These are phyloP conservation scores for Cercospora sp. DNA, from an alignment of 2,329 filamentous ascomycete species.

Conservation along the genomic window DNA sequence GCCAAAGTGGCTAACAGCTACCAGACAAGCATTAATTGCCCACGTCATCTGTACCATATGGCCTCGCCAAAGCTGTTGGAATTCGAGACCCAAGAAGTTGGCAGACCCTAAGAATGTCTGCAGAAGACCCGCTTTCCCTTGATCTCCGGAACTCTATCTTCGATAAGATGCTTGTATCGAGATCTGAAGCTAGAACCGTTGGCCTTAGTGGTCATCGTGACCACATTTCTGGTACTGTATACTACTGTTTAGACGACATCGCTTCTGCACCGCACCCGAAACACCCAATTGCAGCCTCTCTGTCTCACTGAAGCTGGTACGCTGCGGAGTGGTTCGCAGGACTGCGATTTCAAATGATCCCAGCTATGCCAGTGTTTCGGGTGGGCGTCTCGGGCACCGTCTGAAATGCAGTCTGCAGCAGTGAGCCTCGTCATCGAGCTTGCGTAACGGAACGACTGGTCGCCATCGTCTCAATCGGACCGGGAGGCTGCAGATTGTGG, in stretches of 20 bases:
- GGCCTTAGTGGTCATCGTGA: slow-evolving; percentile 1
- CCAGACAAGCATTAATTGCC: neutral
- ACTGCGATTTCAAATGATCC: neutral
- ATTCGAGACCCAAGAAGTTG: slow-evolving; percentile 7
- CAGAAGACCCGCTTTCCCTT: neutral
- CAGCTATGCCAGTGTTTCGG: neutral
- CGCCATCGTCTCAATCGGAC: neutral
- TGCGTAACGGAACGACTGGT: neutral
- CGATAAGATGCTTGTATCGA: slow-evolving; percentile 12
- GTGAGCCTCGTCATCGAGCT: neutral
- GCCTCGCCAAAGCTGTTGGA: neutral
- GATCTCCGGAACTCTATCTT: slow-evolving; percentile 6
- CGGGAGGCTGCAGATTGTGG: neutral
- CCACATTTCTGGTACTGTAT: neutral
- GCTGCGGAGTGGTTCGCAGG: neutral
- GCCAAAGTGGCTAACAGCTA: slow-evolving; percentile 4
- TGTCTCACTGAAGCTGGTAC: neutral
- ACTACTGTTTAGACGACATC: neutral
- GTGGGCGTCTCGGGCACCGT: neutral
- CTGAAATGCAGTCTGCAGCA: neutral
- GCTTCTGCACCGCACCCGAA: neutral
- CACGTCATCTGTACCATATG: slow-evolving; percentile 9
- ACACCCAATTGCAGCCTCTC: neutral
- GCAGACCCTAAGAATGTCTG: neutral
- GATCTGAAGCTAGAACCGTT: neutral